A percentile compares a stretch with the other conserved stretches of the same genome.
These are phyloP conservation scores for Clavariopsis aquatica DNA, from an alignment of 495 filamentous ascomycete genomes.

Conservation along the genomic window DNA sequence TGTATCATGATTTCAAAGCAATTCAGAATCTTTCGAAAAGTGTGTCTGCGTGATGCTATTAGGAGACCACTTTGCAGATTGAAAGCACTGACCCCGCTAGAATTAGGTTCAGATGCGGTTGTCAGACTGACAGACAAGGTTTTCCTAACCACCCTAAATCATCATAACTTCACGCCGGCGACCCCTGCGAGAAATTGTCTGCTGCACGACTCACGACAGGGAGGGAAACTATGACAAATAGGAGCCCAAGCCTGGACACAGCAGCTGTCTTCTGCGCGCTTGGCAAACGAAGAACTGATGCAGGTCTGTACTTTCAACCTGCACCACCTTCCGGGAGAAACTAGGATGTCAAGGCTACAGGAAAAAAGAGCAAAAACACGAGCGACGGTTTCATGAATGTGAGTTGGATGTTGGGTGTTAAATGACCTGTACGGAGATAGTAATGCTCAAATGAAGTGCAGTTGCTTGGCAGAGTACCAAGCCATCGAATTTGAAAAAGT, in stretches of 20 bases:
- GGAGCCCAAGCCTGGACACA: background rate
- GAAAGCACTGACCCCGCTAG: background rate
- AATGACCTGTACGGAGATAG: background rate
- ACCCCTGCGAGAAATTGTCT: background rate
- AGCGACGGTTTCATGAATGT: background rate
- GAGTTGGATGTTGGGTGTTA: background rate
- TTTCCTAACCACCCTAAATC: conserved; percentile 4
- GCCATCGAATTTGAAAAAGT: background rate
- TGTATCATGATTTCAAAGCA: background rate
- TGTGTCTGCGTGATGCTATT: too few species aligned
- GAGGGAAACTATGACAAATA: background rate
- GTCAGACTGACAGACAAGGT: background rate
- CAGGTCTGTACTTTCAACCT: background rate
- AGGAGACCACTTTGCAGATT: too few species aligned
- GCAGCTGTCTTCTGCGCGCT: conserved; percentile 2
- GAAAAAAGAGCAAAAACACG: background rate
- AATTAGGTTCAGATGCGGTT: background rate
- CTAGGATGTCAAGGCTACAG: background rate
- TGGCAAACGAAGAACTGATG: conserved; percentile 6
- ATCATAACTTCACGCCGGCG: background rate
- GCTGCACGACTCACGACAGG: background rate
- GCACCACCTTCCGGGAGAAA: background rate
- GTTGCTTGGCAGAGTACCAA: conserved; percentile 5
- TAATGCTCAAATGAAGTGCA: conserved; percentile 1
- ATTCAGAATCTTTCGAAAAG: too few species aligned